Percentiles rank a stretch among this genome's conserved stretches.
Evolutionary conservation across 1,284 basidiomycete species (phyloP).

Genomic region (Thecaphora frezii): DNA sequence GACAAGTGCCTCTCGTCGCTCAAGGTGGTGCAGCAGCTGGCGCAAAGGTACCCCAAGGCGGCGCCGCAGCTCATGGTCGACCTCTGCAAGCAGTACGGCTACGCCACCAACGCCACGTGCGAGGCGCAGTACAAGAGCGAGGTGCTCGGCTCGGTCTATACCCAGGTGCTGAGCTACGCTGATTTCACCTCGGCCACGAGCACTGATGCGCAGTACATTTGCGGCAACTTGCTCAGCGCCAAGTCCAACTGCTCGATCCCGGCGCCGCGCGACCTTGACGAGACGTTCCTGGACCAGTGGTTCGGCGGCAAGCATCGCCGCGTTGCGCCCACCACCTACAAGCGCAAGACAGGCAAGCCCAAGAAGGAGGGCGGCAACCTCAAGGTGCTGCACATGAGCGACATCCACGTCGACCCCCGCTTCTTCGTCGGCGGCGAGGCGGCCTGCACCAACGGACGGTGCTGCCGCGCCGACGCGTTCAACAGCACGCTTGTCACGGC

Average conservation of each 20-base stretch:
- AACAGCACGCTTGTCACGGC: constrained; percentile 64
- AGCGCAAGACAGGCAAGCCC: constrained; percentile 22
- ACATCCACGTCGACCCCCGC: constrained; percentile 78
- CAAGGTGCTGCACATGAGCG: constrained; percentile 75
- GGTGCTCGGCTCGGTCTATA: constrained; percentile 39
- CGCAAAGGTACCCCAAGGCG: constrained; percentile 68
- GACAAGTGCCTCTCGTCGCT: constrained; percentile 68
- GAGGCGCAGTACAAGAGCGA: constrained; percentile 26
- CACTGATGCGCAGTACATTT: constrained; percentile 50
- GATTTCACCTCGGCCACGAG: constrained; percentile 31
- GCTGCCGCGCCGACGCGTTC: constrained; percentile 69
- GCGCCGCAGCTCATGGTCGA: constrained; percentile 67
- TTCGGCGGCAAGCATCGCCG: constrained; percentile 27
- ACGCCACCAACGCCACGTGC: constrained; percentile 63
- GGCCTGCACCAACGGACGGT: constrained; percentile 72
- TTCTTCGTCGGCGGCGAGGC: constrained; percentile 74
- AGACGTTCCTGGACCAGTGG: constrained; percentile 44
- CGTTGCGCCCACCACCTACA: constrained; percentile 14
- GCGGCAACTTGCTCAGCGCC: constrained; percentile 39
- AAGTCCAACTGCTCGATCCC: constrained; percentile 39
- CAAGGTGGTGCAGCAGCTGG: constrained; percentile 69
- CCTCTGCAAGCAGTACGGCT: constrained; percentile 68
- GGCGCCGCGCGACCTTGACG: constrained; percentile 25
- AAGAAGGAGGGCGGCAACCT: constrained; percentile 65
- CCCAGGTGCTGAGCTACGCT: constrained; percentile 55